Conservation (phyloP, 2,329 filamentous ascomycete genomes). For the Ceratocystis smalleyi region DNA sequence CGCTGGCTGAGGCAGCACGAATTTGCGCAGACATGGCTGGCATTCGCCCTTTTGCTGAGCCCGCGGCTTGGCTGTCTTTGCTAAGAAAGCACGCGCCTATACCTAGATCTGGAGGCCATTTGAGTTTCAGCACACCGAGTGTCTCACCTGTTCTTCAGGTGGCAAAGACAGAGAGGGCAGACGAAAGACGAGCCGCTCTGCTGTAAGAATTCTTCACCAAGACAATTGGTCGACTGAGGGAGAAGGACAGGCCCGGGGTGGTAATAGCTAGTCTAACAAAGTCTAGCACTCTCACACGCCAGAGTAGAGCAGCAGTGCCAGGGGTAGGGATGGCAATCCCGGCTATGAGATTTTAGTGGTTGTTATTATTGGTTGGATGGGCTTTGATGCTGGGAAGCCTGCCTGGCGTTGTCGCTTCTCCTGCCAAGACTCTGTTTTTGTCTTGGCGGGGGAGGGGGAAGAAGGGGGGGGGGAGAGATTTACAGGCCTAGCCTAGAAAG, state of each 20-base stretch:
- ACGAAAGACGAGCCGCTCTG: not conserved
- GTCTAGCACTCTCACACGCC: too few species aligned
- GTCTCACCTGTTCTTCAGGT: not conserved
- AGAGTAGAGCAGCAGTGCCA: not conserved
- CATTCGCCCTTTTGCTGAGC: not conserved
- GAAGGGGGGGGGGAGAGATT: not conserved
- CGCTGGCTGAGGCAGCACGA: not conserved
- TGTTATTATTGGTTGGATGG: not conserved
- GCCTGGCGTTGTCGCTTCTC: constrained; percentile 6
- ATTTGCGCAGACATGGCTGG: not conserved
- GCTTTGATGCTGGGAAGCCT: constrained; percentile 5
- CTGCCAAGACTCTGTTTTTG: constrained; percentile 3
- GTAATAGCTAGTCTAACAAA: too few species aligned
- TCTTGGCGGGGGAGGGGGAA: constrained; percentile 5
- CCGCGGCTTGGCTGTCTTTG: not conserved
- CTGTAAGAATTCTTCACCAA: not conserved
- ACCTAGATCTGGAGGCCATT: not conserved
- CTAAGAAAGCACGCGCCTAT: not conserved
- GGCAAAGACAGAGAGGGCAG: not conserved
- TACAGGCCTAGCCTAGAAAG: not conserved
- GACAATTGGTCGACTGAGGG: not conserved
- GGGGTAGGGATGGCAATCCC: not conserved
- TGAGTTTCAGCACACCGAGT: too few species aligned
- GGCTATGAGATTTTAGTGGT: not conserved
- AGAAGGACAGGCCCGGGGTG: not conserved